These are phyloP conservation scores for Mucor racemosus DNA, from an alignment of 371 early-diverging fungal species.

Conservation along the genomic window DNA sequence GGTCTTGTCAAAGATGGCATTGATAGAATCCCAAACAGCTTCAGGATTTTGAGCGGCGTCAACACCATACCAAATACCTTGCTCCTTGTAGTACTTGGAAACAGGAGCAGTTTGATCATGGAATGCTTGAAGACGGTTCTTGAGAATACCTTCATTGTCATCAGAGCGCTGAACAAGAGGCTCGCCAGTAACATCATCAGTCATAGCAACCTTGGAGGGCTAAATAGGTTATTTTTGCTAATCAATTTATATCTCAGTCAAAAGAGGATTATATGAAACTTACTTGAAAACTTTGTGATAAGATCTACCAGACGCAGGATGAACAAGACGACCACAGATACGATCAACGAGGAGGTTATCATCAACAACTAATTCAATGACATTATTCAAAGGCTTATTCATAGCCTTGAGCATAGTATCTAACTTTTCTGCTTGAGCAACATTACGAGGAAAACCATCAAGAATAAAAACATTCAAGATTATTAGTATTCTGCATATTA, in stretches of 20 bases:
- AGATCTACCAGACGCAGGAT: constrained; percentile 93
- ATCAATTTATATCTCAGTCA: constrained; percentile 6
- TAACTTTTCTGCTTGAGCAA: constrained; percentile 97
- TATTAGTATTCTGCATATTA: neutral
- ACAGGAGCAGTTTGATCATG: constrained; percentile 97
- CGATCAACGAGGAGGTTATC: constrained; percentile 93
- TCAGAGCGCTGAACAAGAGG: constrained; percentile 97
- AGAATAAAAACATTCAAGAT: constrained; percentile 77
- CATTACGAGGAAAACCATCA: constrained; percentile 99
- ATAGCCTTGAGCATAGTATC: constrained; percentile 90
- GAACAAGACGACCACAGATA: constrained; percentile 96
- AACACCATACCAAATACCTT: constrained; percentile 90
- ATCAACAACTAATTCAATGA: constrained; percentile 93
- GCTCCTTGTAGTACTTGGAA: constrained; percentile 93
- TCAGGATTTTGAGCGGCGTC: constrained; percentile 93
- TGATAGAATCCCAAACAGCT: constrained; percentile 90
- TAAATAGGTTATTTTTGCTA: constrained; percentile 7
- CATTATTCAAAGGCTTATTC: constrained; percentile 86
- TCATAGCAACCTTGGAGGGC: constrained; percentile 90
- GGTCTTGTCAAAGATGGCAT: constrained; percentile 83
- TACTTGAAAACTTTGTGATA: constrained; percentile 95
- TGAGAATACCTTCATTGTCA: constrained; percentile 95
- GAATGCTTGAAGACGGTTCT: constrained; percentile 93
- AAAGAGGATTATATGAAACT: constrained; percentile 15
- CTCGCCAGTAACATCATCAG: constrained; percentile 97